Evolutionary conservation across 108 stramenopile species (phyloP), one percentile per base, ranked within the genome.

Genomic region (Skeletonema potamos): DNA sequence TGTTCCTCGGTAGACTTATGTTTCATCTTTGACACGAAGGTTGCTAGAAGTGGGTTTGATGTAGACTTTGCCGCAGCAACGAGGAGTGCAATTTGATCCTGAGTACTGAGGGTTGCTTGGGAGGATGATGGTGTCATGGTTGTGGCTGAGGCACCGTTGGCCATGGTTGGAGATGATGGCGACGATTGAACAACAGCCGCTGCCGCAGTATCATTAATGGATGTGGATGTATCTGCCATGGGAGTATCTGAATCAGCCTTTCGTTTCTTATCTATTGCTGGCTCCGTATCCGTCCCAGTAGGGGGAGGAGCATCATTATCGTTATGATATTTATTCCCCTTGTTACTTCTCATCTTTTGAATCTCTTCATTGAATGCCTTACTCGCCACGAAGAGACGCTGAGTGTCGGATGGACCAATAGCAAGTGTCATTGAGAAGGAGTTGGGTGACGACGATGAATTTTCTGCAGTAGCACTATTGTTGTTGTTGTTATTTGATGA

Each of bases 371-470:
- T 81, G 63, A 92, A 82, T 0, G 87, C 84, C 7, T 70, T 55
- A 56, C 88, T 88, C 6, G 91, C 88, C 27, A 73, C 63, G 12
- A 88, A 66, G 12, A 92, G 67, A 4, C 88, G 83, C 20, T 79
- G 72, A 0, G 85, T 84, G 54, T 92, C 88, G 10, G 74, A 72
- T 33, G 76, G 87, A 43, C 75, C 78, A 26, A 92, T 87, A 39
- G 85, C 85, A 36, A 92, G 63, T 26, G 85, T 89, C 79, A 92
- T 88, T 62, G 81, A 81, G 58, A 77, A 81, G 44, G 71, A 56
- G 22, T 51, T 41, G 15, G 15, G 39, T 41, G 39, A 41, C 13
- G 15, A 15, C 1, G 39, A 41, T 41, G 39, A 41, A 41, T 41
- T 41, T 41, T 41, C 39, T 15, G 15, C 2, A 41, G 39, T 41